Evolutionary conservation across 495 filamentous ascomycete genomes (phyloP).

Genomic region (Bathelium albidoporum): DNA sequence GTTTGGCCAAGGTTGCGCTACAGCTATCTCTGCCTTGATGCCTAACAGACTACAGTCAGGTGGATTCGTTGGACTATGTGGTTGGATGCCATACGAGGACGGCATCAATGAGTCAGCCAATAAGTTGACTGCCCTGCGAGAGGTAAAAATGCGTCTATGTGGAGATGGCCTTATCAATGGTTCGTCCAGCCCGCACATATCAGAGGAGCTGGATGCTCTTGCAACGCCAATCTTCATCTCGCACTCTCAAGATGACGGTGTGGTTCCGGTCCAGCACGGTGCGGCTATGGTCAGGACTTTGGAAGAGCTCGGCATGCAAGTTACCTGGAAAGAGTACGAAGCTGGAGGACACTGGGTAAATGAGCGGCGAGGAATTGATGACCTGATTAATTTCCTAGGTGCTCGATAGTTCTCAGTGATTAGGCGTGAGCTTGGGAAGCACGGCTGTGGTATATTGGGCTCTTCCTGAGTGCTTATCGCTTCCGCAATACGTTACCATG

Average conservation of each 20-base stretch:
- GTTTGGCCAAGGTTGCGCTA: constrained; percentile 24
- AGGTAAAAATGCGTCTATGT: background rate
- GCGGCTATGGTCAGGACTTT: constrained; percentile 7
- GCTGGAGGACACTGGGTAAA: constrained; percentile 23
- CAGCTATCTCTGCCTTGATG: constrained; percentile 16
- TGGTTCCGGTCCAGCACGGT: constrained; percentile 17
- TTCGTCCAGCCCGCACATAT: background rate
- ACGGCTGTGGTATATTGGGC: no score
- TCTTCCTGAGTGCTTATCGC: no score
- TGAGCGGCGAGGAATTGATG: constrained; percentile 21
- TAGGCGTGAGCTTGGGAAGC: no score
- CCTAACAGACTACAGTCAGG: background rate
- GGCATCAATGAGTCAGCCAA: background rate
- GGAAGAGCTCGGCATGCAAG: constrained; percentile 13
- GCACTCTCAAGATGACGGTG: constrained; percentile 18
- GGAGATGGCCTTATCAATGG: background rate
- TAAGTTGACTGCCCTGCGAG: background rate
- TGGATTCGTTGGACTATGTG: constrained; percentile 20
- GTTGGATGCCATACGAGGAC: constrained; percentile 18
- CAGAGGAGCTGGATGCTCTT: background rate
- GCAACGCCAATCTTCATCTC: constrained; percentile 15
- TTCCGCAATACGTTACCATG: no score
- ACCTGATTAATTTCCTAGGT: constrained; percentile 14
- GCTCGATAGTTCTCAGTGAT: no score
- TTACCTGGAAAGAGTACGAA: constrained; percentile 12